Conservation (phyloP, 2,329 filamentous ascomycete species). For the Fusarium annulatum region DNA sequence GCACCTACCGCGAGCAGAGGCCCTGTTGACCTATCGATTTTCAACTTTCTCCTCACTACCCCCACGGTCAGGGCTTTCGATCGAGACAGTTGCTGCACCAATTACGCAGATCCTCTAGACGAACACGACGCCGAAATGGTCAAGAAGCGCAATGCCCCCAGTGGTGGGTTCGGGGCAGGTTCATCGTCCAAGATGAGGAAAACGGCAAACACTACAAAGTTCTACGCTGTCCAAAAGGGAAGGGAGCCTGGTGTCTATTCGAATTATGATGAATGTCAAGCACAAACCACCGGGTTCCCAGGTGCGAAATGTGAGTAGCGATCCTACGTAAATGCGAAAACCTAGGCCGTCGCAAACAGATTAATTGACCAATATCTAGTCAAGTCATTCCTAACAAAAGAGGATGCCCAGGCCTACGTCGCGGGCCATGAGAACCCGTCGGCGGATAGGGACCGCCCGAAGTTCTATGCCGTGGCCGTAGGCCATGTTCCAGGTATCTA, state of each 20-base stretch:
- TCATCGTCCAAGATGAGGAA: constrained; percentile 60
- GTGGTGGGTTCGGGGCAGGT: constrained; percentile 22
- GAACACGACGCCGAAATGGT: constrained; percentile 40
- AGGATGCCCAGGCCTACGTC: constrained; percentile 84
- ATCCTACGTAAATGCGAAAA: background rate
- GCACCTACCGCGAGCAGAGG: constrained; percentile 27
- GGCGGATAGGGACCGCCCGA: constrained; percentile 55
- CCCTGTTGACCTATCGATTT: constrained; percentile 36
- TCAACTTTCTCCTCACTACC: constrained; percentile 38
- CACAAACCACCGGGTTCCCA: constrained; percentile 68
- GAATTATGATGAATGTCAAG: constrained; percentile 70
- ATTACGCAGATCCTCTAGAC: constrained; percentile 2
- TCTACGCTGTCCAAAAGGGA: constrained; percentile 71
- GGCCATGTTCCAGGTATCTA: constrained; percentile 70
- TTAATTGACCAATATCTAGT: constrained; percentile 59
- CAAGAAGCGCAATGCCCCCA: constrained; percentile 46
- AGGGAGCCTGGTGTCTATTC: constrained; percentile 70
- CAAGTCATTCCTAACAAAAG: constrained; percentile 79
- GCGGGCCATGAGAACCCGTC: constrained; percentile 63
- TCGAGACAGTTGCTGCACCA: constrained; percentile 7
- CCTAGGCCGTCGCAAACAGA: background rate
- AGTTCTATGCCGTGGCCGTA: constrained; percentile 71
- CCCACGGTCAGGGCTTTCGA: constrained; percentile 7
- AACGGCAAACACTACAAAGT: constrained; percentile 63
- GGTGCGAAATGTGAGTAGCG: constrained; percentile 73